phyloP scores from a whole-genome alignment of 345 rosid genomes.

The Syzygium aromaticum region DNA sequence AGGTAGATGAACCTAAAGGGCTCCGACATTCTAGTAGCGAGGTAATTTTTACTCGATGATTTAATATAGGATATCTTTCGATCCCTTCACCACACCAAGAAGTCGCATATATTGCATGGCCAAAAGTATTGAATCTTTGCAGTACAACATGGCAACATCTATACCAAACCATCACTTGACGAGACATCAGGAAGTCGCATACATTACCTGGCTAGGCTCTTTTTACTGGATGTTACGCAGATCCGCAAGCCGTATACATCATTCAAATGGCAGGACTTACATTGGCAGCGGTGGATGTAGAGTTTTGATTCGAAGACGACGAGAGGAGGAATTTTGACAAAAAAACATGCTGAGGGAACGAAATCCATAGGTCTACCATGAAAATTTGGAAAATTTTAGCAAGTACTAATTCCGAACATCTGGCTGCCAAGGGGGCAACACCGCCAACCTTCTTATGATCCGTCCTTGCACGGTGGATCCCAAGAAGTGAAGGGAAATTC shows the following conservation, averaged over 20 bases:
- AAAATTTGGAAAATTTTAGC: background rate
- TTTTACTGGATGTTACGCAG: background rate
- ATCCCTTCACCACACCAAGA: rapidly evolving
- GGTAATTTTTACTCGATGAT: background rate
- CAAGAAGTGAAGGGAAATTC: background rate
- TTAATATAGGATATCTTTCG: background rate
- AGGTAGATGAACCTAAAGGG: background rate
- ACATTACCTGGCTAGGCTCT: background rate
- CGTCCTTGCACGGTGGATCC: background rate
- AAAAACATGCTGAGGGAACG: background rate
- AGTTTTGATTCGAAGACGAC: rapidly evolving
- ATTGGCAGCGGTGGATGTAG: background rate
- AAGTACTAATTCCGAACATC: background rate
- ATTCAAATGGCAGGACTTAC: background rate
- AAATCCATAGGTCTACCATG: background rate
- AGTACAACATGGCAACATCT: rapidly evolving
- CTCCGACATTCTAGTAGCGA: background rate
- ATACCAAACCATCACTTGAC: rapidly evolving
- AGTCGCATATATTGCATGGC: rapidly evolving
- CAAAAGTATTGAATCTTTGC: background rate
- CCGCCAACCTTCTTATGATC: too few relatives aligned
- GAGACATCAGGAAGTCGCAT: background rate
- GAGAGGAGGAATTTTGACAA: background rate
- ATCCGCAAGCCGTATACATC: background rate
- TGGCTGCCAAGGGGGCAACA: too few relatives aligned